Conservation (phyloP, 768 basidiomycete species). For the Infundibulicybe gibba region DNA sequence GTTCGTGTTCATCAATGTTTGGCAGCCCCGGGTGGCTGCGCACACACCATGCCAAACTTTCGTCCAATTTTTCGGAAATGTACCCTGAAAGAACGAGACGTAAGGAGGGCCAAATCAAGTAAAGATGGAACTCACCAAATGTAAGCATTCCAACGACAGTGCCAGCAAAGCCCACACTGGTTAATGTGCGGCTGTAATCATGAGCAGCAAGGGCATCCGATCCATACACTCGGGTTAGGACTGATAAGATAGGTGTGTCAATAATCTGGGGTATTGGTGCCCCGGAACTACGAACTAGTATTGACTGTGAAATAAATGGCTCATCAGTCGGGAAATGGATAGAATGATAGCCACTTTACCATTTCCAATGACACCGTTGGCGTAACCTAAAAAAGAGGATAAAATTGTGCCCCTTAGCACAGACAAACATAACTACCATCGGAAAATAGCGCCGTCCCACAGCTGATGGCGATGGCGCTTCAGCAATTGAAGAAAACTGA, state of each 20-base stretch:
- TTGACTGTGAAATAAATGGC: constrained; percentile 45
- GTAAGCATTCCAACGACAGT: constrained; percentile 79
- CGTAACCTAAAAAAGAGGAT: constrained; percentile 52
- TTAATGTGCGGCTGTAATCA: constrained; percentile 62
- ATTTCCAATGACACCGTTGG: constrained; percentile 74
- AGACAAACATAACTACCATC: constrained; percentile 48
- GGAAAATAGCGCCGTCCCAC: constrained; percentile 85
- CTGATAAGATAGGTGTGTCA: constrained; percentile 25
- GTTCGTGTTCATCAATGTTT: constrained; percentile 8
- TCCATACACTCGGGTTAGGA: constrained; percentile 72
- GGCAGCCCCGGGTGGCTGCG: background rate
- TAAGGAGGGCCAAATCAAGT: background rate
- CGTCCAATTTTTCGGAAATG: constrained; percentile 84
- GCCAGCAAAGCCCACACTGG: constrained; percentile 78
- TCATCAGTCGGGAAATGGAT: background rate
- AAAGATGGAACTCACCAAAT: constrained; percentile 44
- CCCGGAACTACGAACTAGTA: constrained; percentile 43
- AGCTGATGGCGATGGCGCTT: constrained; percentile 38
- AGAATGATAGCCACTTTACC: constrained; percentile 40
- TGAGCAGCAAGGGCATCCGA: constrained; percentile 40
- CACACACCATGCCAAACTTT: constrained; percentile 81
- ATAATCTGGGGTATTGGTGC: too few relatives aligned
- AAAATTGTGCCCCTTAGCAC: constrained; percentile 1
- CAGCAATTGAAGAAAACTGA: too few relatives aligned
- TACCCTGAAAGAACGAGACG: constrained; percentile 34